Evolutionary conservation across 169 alveolate genomes (phyloP).

Genomic region (Plasmodium malariae): DNA sequence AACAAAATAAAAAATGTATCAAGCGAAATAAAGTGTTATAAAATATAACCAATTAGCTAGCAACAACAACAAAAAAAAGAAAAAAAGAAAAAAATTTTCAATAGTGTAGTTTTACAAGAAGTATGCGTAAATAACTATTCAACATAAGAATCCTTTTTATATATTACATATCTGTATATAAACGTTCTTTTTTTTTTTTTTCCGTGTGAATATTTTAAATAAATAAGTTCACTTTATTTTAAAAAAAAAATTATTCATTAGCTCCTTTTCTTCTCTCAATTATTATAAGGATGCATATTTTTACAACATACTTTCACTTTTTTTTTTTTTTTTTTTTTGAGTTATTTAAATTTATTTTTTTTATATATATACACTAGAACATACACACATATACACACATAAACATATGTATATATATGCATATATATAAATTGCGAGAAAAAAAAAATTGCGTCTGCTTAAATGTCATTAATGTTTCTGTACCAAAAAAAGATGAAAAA

Average conservation of each 20-base stretch:
- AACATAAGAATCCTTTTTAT: slow-evolving; percentile 2
- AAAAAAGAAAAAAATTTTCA: slow-evolving; percentile 2
- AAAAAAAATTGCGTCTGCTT: neutral
- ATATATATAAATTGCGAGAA: neutral
- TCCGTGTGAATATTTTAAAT: slow-evolving; percentile 3
- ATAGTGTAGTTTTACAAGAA: slow-evolving; percentile 18
- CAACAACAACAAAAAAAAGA: slow-evolving; percentile 3
- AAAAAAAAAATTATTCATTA: slow-evolving; percentile 27
- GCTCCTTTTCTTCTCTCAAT: slow-evolving; percentile 4
- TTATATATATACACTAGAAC: neutral
- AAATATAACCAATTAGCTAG: neutral
- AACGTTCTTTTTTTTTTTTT: slow-evolving; percentile 16
- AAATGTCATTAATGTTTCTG: neutral
- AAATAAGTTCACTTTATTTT: slow-evolving; percentile 18
- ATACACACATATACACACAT: neutral
- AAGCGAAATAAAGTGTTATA: neutral
- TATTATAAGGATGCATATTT: slow-evolving; percentile 1
- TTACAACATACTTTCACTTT: neutral
- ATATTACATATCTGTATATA: neutral
- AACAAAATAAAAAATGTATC: neutral
- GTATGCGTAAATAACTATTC: slow-evolving; percentile 1
- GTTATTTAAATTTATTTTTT: slow-evolving; percentile 9
- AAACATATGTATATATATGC: neutral
- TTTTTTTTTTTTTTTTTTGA: slow-evolving; percentile 10
- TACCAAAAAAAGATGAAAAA: neutral